Conservation (phyloP, 1,284 basidiomycete species). For the Naganishia albida region DNA sequence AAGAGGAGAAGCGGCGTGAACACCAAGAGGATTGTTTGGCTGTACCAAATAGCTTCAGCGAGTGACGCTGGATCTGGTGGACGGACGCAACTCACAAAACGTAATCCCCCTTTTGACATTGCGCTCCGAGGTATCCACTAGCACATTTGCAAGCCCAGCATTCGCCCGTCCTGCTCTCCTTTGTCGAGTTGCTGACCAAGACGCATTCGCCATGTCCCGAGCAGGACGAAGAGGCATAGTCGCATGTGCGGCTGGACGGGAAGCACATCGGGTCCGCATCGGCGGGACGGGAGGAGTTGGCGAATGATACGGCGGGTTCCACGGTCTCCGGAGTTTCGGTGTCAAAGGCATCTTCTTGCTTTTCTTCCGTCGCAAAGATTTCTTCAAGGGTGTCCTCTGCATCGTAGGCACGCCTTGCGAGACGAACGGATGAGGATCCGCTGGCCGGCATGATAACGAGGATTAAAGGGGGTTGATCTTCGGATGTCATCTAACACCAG, state of each 20-base stretch:
- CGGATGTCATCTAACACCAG: constrained; percentile 44
- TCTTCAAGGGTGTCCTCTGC: constrained; percentile 11
- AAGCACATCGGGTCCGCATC: constrained; percentile 40
- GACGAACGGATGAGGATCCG: constrained; percentile 1
- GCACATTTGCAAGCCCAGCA: constrained; percentile 49
- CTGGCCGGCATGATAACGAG: constrained; percentile 45
- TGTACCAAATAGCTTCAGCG: constrained; percentile 19
- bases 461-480: constrained; percentile 47
- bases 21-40: constrained; percentile 48
- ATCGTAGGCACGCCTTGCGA: constrained; percentile 8
- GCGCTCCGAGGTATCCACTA: constrained; percentile 42
- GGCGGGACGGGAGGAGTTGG: constrained; percentile 19
- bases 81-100: constrained; percentile 41
- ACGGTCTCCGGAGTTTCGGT: not conserved
- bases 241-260: constrained; percentile 43
- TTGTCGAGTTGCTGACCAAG: constrained; percentile 36
- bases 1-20: constrained; percentile 46
- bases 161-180: constrained; percentile 36
- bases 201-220: constrained; percentile 44
- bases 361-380: not conserved
- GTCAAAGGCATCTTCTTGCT: not conserved
- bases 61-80: not conserved
- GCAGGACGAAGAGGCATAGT: constrained; percentile 40
- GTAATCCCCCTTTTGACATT: constrained; percentile 49
- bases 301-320: constrained; percentile 13